These are phyloP conservation scores for Ogataea ganodermae DNA, from an alignment of 805 yeast genomes.

Conservation along the genomic window DNA sequence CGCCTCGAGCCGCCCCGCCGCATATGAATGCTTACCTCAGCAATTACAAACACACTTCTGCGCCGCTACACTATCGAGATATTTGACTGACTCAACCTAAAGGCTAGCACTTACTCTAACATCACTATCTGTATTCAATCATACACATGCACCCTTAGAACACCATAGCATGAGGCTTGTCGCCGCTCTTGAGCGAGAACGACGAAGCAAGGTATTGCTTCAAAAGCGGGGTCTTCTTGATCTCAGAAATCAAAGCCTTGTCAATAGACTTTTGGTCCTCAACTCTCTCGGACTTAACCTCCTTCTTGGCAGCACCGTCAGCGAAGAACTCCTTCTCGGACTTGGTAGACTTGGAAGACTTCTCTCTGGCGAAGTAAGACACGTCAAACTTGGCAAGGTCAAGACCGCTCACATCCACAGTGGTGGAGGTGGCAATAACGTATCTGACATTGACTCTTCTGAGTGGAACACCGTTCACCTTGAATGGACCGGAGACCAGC, in stretches of 20 bases:
- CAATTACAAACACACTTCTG: not conserved
- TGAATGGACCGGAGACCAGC: constrained; percentile 98
- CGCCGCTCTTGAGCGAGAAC: constrained; percentile 97
- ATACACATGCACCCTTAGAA: constrained; percentile 55
- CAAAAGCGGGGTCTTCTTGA: constrained; percentile 96
- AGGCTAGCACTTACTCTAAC: not conserved
- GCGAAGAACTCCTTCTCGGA: constrained; percentile 92
- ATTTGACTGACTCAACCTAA: too few species aligned
- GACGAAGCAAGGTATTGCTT: constrained; percentile 94
- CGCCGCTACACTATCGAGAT: too few species aligned
- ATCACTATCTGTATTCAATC: not conserved
- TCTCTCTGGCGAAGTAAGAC: constrained; percentile 96
- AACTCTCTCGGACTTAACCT: constrained; percentile 88
- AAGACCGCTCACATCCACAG: constrained; percentile 75
- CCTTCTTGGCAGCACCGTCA: constrained; percentile 75
- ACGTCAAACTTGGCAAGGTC: constrained; percentile 90
- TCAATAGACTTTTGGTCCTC: constrained; percentile 97
- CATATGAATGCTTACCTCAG: not conserved
- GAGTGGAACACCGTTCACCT: constrained; percentile 99
- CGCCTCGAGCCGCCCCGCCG: not conserved
- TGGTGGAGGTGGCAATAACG: constrained; percentile 98
- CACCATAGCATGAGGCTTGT: constrained; percentile 96
- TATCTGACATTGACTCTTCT: constrained; percentile 99
- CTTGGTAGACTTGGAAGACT: constrained; percentile 76
- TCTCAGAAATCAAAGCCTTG: constrained; percentile 86